These are phyloP conservation scores for Aspergillus neotritici DNA, from an alignment of 2,329 filamentous ascomycete species.

Conservation along the genomic window DNA sequence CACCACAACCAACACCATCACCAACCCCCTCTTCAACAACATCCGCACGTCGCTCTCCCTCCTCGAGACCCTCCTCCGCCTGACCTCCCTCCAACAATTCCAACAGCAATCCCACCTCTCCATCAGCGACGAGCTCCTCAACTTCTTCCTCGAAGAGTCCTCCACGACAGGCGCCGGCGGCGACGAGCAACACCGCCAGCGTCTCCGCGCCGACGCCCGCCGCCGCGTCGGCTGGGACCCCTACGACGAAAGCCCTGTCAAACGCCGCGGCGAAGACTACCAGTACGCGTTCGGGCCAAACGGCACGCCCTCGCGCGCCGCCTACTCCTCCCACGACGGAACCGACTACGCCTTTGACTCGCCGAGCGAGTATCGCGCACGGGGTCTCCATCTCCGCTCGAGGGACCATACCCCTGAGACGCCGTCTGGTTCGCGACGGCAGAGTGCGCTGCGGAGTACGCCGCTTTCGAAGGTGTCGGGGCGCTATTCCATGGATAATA, in stretches of 20 bases:
- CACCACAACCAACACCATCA: conserved; percentile 25
- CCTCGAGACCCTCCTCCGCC: conserved; percentile 79
- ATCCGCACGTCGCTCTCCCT: conserved; percentile 69
- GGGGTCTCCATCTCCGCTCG: conserved; percentile 26
- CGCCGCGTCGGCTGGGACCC: conserved; percentile 64
- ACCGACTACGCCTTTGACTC: conserved; percentile 22
- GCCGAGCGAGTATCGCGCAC: conserved; percentile 18
- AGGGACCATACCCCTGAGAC: conserved; percentile 31
- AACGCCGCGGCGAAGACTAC: conserved; percentile 61
- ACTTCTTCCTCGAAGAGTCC: conserved; percentile 73
- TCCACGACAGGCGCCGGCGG: conserved; percentile 61
- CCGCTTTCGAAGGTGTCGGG: conserved; percentile 12
- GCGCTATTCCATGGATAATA: no score
- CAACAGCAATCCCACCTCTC: conserved; percentile 84
- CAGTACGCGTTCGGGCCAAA: conserved; percentile 40
- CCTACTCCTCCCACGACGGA: conserved; percentile 15
- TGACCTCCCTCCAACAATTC: conserved; percentile 84
- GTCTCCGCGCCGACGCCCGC: conserved; percentile 55
- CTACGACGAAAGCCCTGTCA: conserved; percentile 65
- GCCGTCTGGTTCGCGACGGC: conserved; percentile 16
- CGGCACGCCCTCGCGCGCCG: conserved; percentile 18
- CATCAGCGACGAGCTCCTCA: conserved; percentile 81
- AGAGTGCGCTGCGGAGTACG: conserved; percentile 18
- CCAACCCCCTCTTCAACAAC: conserved; percentile 47
- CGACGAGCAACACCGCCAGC: conserved; percentile 56